A percentile compares a stretch with the other conserved stretches of the same genome.
Conservation (phyloP, 208 protist species). For the Naegleria lovaniensis region DNA sequence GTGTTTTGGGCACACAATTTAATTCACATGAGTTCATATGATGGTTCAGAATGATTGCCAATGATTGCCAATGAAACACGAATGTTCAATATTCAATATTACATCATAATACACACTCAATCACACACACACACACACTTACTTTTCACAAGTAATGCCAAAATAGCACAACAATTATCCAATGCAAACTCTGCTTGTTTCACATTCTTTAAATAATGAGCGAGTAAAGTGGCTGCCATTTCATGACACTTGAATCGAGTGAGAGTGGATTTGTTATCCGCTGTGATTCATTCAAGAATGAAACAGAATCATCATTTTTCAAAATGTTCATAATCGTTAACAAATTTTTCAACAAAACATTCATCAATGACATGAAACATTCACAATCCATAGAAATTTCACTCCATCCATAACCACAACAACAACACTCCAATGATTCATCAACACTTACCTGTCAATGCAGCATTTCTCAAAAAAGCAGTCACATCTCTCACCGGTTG, state of each 20-base stretch:
- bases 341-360: too few species aligned
- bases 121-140: background rate
- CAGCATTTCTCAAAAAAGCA: background rate
- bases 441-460: background rate
- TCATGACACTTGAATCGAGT: background rate
- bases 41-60: too few species aligned
- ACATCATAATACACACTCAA: too few species aligned
- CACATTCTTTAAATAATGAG: background rate
- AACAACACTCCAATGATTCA: background rate
- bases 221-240: background rate
- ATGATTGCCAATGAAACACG: too few species aligned
- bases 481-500: background rate
- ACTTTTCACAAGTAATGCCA: background rate
- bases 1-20: too few species aligned
- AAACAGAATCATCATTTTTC: background rate
- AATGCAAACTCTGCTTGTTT: background rate
- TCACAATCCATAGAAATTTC: too few species aligned
- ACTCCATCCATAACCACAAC: background rate
- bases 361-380: too few species aligned
- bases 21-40: too few species aligned
- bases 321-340: too few species aligned
- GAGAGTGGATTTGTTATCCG: background rate
- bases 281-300: too few species aligned
- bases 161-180: background rate
- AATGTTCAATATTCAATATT: too few species aligned